Percentiles rank a stretch among this genome's conserved stretches.
These are phyloP conservation scores for Umbelopsis ramanniana DNA, from an alignment of 192 early-diverging fungal genomes.

Conservation along the genomic window DNA sequence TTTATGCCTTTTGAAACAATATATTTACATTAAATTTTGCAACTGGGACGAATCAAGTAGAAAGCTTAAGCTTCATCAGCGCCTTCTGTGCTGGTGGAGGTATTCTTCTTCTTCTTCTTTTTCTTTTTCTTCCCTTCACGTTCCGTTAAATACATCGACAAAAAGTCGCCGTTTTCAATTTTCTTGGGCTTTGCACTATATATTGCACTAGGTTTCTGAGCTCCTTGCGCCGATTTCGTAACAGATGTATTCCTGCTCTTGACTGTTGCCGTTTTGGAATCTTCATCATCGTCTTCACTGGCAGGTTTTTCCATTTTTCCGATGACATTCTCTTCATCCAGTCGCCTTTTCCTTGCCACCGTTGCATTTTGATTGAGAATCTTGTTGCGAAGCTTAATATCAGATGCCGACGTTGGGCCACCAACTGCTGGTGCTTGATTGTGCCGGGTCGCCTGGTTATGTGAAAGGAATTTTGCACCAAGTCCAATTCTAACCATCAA, in stretches of 20 bases:
- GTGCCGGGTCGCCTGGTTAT: slow-evolving; percentile 53
- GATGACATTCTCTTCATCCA: slow-evolving; percentile 31
- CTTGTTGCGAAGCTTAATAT: slow-evolving; percentile 47
- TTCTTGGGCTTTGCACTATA: slow-evolving; percentile 36
- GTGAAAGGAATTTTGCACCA: slow-evolving; percentile 57
- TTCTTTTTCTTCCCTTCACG: slow-evolving; percentile 52
- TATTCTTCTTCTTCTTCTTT: slow-evolving; percentile 45
- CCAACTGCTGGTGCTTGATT: slow-evolving; percentile 34
- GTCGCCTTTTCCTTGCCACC: slow-evolving; percentile 29
- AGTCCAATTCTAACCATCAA: slow-evolving; percentile 45
- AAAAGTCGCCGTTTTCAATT: slow-evolving; percentile 47
- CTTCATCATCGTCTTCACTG: slow-evolving; percentile 37
- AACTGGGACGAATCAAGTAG: background rate
- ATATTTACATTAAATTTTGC: no score
- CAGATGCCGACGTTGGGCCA: slow-evolving; percentile 28
- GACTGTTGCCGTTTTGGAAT: slow-evolving; percentile 44
- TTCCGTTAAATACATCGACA: slow-evolving; percentile 54
- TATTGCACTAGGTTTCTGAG: slow-evolving; percentile 25
- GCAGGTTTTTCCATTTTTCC: slow-evolving; percentile 30
- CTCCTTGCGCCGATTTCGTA: slow-evolving; percentile 31
- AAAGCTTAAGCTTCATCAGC: slow-evolving; percentile 13
- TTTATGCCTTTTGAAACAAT: no score
- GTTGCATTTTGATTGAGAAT: slow-evolving; percentile 43
- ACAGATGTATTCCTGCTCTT: slow-evolving; percentile 32
- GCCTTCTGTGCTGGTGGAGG: background rate